Evolutionary conservation across 2,329 filamentous ascomycete genomes (phyloP).

Genomic region (Colletotrichum coccodes): DNA sequence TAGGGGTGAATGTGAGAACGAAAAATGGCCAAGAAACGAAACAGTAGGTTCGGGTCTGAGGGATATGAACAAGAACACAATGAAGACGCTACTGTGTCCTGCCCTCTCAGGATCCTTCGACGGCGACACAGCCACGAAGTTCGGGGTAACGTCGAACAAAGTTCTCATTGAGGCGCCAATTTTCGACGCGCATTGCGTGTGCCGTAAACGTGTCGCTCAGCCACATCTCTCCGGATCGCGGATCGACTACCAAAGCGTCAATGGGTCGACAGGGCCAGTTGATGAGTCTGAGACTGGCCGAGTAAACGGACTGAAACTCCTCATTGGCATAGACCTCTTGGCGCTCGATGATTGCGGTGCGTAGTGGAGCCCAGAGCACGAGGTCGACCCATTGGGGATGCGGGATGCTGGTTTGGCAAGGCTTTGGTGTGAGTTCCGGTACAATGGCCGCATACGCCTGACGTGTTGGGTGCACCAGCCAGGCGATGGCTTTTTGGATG

Average conservation of each 20-base stretch:
- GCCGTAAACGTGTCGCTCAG: constrained; percentile 38
- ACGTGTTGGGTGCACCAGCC: constrained; percentile 44
- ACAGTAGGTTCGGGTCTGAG: not conserved
- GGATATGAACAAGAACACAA: constrained; percentile 2
- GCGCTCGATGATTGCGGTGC: constrained; percentile 46
- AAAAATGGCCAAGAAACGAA: constrained; percentile 19
- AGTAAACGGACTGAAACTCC: constrained; percentile 48
- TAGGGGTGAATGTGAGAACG: constrained; percentile 2
- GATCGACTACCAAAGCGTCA: constrained; percentile 38
- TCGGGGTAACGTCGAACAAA: constrained; percentile 41
- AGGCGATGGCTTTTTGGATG: constrained; percentile 41
- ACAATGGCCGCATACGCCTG: constrained; percentile 39
- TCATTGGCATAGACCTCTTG: constrained; percentile 48
- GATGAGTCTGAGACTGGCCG: constrained; percentile 42
- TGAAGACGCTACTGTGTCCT: not conserved
- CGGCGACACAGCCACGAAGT: constrained; percentile 35
- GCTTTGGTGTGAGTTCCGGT: constrained; percentile 37
- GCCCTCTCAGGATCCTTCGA: constrained; percentile 16
- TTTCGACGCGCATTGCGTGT: constrained; percentile 38
- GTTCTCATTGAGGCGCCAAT: constrained; percentile 39
- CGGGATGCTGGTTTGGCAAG: constrained; percentile 39
- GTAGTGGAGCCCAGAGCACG: constrained; percentile 44
- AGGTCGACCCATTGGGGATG: constrained; percentile 47
- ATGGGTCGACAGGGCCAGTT: constrained; percentile 45
- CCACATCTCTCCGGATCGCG: constrained; percentile 40